These are phyloP conservation scores for Ceratocystis ficicola DNA, from an alignment of 2,329 filamentous ascomycete genomes.

Conservation along the genomic window DNA sequence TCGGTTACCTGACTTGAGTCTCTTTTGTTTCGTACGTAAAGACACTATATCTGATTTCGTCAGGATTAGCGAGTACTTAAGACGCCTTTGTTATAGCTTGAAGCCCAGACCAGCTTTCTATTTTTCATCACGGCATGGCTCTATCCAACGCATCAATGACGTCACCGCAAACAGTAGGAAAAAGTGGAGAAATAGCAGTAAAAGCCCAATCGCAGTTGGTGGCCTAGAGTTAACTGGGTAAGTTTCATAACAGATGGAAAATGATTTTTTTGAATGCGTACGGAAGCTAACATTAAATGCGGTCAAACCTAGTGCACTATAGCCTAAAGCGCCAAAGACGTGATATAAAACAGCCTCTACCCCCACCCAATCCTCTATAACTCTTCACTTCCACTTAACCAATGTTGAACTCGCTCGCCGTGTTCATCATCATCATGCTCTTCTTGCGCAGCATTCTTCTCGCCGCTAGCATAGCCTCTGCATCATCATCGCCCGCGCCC, in stretches of 20 bases:
- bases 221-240: too few relatives aligned
- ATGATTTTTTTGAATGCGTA: background rate
- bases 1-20: too few relatives aligned
- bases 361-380: background rate
- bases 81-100: slow-evolving; percentile 3
- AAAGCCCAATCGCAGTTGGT: too few relatives aligned
- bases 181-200: background rate
- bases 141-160: background rate
- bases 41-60: background rate
- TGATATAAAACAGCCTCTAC: background rate
- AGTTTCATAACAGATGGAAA: background rate
- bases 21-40: too few relatives aligned
- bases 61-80: background rate
- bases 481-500: slow-evolving; percentile 30
- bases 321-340: background rate
- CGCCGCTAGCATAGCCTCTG: slow-evolving; percentile 32
- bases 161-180: background rate
- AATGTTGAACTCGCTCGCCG: slow-evolving; percentile 56
- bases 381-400: slow-evolving; percentile 32
- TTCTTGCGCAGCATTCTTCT: slow-evolving; percentile 46
- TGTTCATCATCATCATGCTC: slow-evolving; percentile 53
- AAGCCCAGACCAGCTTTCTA: background rate
- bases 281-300: too few relatives aligned
- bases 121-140: background rate
- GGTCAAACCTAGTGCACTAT: too few relatives aligned